Conservation (phyloP, 805 yeast genomes). For the Saccharomycopsis malanga region DNA sequence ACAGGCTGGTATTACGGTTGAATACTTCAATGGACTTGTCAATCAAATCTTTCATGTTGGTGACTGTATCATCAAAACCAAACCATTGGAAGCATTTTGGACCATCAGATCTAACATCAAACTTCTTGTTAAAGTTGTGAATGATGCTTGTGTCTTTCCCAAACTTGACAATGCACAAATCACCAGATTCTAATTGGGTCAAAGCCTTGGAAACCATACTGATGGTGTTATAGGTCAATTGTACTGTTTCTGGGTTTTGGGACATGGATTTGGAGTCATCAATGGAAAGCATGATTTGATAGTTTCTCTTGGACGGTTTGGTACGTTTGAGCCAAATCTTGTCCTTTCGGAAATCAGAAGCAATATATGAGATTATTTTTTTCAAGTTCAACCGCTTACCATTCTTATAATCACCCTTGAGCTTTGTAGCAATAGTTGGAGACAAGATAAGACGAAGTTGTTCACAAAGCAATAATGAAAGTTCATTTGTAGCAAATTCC, state of each 20-base stretch:
- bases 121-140: slow-evolving; percentile 84
- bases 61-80: slow-evolving; percentile 79
- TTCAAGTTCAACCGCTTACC: slow-evolving; percentile 97
- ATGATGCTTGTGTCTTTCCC: slow-evolving; percentile 80
- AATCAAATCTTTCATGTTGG: slow-evolving; percentile 75
- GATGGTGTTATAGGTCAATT: slow-evolving; percentile 88
- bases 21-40: slow-evolving; percentile 67
- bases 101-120: slow-evolving; percentile 69
- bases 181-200: slow-evolving; percentile 92
- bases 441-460: slow-evolving; percentile 88
- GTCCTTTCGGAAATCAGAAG: slow-evolving; percentile 94
- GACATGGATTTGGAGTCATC: slow-evolving; percentile 98
- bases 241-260: slow-evolving; percentile 74
- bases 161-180: slow-evolving; percentile 80
- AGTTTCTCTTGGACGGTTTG: slow-evolving; percentile 94
- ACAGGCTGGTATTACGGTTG: slow-evolving; percentile 44
- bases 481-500: slow-evolving; percentile 78
- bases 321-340: slow-evolving; percentile 97
- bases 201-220: slow-evolving; percentile 91
- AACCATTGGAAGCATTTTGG: slow-evolving; percentile 80
- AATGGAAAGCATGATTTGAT: slow-evolving; percentile 94
- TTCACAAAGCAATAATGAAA: slow-evolving; percentile 83
- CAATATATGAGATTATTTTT: slow-evolving; percentile 94
- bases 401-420: slow-evolving; percentile 92
- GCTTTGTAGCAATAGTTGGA: slow-evolving; percentile 93